Evolutionary conservation across 371 early-diverging fungal genomes (phyloP), one percentile per base, ranked within the genome.

Genomic region (Mucor plumbeus): DNA sequence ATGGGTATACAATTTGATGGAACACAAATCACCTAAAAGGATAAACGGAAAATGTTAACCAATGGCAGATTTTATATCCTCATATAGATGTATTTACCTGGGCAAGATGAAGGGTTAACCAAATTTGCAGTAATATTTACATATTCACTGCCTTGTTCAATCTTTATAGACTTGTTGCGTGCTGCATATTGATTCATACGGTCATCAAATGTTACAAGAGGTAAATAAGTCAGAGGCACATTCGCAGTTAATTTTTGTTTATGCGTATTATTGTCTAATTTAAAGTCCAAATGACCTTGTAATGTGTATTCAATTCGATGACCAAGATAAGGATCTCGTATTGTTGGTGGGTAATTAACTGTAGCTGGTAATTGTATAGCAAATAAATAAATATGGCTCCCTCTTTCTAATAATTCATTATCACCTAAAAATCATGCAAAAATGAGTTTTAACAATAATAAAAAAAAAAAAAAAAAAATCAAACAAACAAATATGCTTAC

Each of bases 301-400:
- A 83, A 44, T 21, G 67, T 67, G 54, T 83, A 83, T 48, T 73
- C 73, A n/a, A 83, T 71, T 14, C 61, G 63, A 55, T 78, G 79
- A 14, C 74, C 76, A 17, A 77, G 58, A 63, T 73, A 67, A 26
- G 71, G 60, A 35, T 80, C 77, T 5, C 59, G 59, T 5, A 83
- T 75, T 1, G 79, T 77, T 0, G 83, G 80, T 26, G 83, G 83
- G 47, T 78, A 83, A 59, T 83, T 83, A 13, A 72, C 62, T 35
- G 39, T 48, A 55, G 63, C 63, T 43, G 83, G 83, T 21, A 83
- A 17, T 40, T 79, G 73, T 36, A 83, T 77, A 36, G 80, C 80
- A 72, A 83, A 83, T 33, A 83, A 56, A 44, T 79, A 78, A 48
- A 83, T 67, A 48, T 80, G 80, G 39, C 69, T 74, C 8, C 80